phyloP scores from a whole-genome alignment of 306 rosid species.

The Cicer arietinum region DNA sequence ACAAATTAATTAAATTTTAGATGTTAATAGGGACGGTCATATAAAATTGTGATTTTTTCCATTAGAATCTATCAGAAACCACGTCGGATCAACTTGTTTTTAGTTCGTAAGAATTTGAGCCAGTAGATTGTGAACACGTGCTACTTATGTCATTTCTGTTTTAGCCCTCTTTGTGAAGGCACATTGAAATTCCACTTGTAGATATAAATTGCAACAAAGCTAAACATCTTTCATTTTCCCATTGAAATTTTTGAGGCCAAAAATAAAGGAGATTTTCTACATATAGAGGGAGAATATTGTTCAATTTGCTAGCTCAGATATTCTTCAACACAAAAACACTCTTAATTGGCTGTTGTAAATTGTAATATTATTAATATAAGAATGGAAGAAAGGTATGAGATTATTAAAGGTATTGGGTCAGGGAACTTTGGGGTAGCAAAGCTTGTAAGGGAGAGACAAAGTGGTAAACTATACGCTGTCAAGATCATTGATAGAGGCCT shows the following conservation, averaged over 20 bases:
- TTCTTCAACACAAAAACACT: slow-evolving; percentile 16
- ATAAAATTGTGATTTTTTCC: slow-evolving; percentile 2
- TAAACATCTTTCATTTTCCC: slow-evolving; percentile 37
- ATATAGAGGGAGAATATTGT: background rate
- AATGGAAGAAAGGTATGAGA: slow-evolving; percentile 93
- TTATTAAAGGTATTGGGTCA: slow-evolving; percentile 83
- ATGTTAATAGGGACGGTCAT: background rate
- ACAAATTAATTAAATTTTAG: background rate
- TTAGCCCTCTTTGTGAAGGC: slow-evolving; percentile 32
- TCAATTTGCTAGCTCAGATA: slow-evolving; percentile 4
- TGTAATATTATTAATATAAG: slow-evolving; percentile 16
- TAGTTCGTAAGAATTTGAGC: slow-evolving; percentile 29
- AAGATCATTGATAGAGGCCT: slow-evolving; percentile 89
- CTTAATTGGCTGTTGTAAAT: background rate
- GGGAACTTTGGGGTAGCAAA: slow-evolving; percentile 97
- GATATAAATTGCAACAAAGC: slow-evolving; percentile 23
- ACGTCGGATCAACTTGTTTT: slow-evolving; percentile 36
- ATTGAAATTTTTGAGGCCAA: slow-evolving; percentile 49
- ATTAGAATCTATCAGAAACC: background rate
- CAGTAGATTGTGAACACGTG: slow-evolving; percentile 51
- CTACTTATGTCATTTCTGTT: background rate
- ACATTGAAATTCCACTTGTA: slow-evolving; percentile 39
- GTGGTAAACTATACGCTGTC: slow-evolving; percentile 79
- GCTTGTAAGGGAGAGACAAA: slow-evolving; percentile 73
- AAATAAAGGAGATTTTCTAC: slow-evolving; percentile 43